These are phyloP conservation scores for Exophiala mesophila DNA, from an alignment of 2,329 filamentous ascomycete genomes.

Conservation along the genomic window DNA sequence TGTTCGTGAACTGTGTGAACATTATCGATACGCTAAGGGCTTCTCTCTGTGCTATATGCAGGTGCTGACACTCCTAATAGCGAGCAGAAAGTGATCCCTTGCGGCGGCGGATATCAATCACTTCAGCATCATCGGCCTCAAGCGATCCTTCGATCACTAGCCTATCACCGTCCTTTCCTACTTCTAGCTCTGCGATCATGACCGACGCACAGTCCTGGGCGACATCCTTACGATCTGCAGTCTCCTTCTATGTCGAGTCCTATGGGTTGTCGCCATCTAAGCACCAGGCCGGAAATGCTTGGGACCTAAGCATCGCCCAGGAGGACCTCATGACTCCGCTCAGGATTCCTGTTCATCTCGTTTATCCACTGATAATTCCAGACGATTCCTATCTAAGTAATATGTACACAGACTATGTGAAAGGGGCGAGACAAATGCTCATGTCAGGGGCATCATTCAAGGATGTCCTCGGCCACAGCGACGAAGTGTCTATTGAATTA, in stretches of 20 bases:
- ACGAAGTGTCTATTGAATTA: conserved; percentile 14
- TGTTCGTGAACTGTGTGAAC: background rate
- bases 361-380: conserved; percentile 15
- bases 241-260: background rate
- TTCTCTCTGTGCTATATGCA: background rate
- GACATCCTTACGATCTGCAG: background rate
- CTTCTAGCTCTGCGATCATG: background rate
- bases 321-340: conserved; percentile 12
- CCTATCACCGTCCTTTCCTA: background rate
- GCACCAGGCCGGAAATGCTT: conserved; percentile 1
- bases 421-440: conserved; percentile 18
- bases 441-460: conserved; percentile 5
- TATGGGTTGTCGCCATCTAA: background rate
- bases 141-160: background rate
- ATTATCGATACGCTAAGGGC: background rate
- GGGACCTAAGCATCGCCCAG: conserved; percentile 18
- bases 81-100: background rate
- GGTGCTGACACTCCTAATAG: background rate
- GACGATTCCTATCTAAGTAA: conserved; percentile 21
- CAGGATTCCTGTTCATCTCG: conserved; percentile 16
- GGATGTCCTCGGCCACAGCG: conserved; percentile 9
- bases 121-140: background rate
- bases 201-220: background rate
- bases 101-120: background rate
- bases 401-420: conserved; percentile 18